These are phyloP conservation scores for Phylloporus scabripes DNA, from an alignment of 768 basidiomycete species.

Conservation along the genomic window DNA sequence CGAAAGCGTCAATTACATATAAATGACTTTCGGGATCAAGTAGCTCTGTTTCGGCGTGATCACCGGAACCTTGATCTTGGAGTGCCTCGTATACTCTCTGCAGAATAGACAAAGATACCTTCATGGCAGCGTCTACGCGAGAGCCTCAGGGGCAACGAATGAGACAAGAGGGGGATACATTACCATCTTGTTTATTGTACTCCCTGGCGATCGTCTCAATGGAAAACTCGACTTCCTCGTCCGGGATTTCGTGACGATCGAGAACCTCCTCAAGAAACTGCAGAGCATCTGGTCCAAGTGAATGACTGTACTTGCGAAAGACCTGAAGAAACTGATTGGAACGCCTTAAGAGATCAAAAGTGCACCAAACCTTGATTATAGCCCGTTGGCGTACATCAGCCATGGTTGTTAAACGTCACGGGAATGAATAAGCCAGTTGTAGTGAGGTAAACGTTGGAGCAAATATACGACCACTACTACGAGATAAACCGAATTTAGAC, in stretches of 20 bases:
- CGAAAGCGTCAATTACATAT: slow-evolving; percentile 82
- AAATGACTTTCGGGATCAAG: slow-evolving; percentile 81
- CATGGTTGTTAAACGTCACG: slow-evolving; percentile 22
- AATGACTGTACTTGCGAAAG: slow-evolving; percentile 85
- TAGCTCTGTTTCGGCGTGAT: slow-evolving; percentile 48
- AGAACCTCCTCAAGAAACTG: slow-evolving; percentile 68
- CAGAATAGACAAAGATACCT: slow-evolving; percentile 64
- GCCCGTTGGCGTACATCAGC: slow-evolving; percentile 35
- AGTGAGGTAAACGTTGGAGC: neutral
- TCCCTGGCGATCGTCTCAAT: slow-evolving; percentile 79
- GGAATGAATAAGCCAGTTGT: neutral
- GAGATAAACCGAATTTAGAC: slow-evolving; percentile 11
- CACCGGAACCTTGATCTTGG: slow-evolving; percentile 54
- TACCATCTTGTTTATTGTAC: slow-evolving; percentile 87
- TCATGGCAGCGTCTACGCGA: slow-evolving; percentile 68
- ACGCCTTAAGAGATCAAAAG: neutral
- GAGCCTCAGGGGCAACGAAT: neutral
- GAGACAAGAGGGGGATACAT: slow-evolving; percentile 9
- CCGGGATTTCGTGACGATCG: slow-evolving; percentile 62
- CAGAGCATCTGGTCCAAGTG: slow-evolving; percentile 74
- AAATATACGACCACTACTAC: neutral
- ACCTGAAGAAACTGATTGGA: slow-evolving; percentile 41
- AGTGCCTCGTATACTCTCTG: slow-evolving; percentile 69
- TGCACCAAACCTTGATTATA: slow-evolving; percentile 39
- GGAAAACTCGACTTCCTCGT: slow-evolving; percentile 66